phyloP scores from a whole-genome alignment of 2,329 filamentous ascomycete genomes.

The Colletotrichum phormii region DNA sequence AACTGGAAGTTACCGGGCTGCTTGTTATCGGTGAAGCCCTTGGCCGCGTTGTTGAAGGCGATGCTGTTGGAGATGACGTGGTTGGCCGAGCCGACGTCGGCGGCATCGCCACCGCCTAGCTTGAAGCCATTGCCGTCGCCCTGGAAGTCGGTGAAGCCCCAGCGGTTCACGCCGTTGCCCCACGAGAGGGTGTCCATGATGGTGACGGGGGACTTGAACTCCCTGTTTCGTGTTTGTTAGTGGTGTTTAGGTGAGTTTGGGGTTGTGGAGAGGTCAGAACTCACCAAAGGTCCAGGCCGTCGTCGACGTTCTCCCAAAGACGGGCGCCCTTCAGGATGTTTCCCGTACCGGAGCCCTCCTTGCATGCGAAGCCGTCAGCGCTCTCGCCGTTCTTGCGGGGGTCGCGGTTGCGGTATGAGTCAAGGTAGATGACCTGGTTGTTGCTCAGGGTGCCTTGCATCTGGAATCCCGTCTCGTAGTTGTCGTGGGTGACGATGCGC shows the following conservation, averaged over 20 bases:
- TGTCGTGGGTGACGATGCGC: slow-evolving; percentile 50
- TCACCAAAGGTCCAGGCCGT: slow-evolving; percentile 48
- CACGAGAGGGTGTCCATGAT: slow-evolving; percentile 57
- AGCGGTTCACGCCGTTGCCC: slow-evolving; percentile 59
- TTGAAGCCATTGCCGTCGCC: slow-evolving; percentile 63
- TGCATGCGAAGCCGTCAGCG: slow-evolving; percentile 61
- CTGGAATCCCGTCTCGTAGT: slow-evolving; percentile 53
- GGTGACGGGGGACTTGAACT: slow-evolving; percentile 55
- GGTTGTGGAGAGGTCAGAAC: background rate
- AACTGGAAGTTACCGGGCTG: slow-evolving; percentile 54
- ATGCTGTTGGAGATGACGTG: slow-evolving; percentile 58
- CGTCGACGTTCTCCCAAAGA: slow-evolving; percentile 63
- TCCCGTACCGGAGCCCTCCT: slow-evolving; percentile 58
- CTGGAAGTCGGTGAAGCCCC: slow-evolving; percentile 54
- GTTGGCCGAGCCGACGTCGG: slow-evolving; percentile 50
- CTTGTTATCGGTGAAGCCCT: slow-evolving; percentile 60
- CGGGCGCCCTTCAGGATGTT: slow-evolving; percentile 58
- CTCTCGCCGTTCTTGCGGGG: slow-evolving; percentile 64
- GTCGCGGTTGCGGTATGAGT: slow-evolving; percentile 57
- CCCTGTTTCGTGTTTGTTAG: slow-evolving; percentile 22
- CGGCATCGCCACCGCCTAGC: slow-evolving; percentile 52
- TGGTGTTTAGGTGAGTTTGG: background rate
- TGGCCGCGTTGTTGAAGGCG: slow-evolving; percentile 55
- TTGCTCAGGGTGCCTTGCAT: slow-evolving; percentile 47
- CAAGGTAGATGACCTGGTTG: slow-evolving; percentile 55